Base-by-base conservation (phyloP, 805 yeast genomes). In the Metschnikowia lachancei region DNA sequence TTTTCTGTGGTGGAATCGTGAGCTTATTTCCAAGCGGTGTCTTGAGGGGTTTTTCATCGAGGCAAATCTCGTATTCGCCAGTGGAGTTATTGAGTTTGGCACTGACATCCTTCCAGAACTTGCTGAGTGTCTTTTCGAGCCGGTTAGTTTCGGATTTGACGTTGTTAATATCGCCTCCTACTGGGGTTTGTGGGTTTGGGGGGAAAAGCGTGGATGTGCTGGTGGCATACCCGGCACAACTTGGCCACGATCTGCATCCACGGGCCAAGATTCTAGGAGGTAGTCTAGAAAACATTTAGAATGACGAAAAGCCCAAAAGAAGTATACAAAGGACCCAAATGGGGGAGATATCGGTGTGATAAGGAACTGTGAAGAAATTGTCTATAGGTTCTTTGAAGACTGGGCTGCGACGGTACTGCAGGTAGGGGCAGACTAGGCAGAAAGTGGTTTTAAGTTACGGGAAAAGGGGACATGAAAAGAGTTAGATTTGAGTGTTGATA, bases 1-100 rank as follows among this genome's bases (percentile, higher is more conserved):
- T 69, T 58, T 84, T 83, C 7, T 67, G 51, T 20, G 62, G 59
- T 4, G 96, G 95, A 12, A 94, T 66, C 1, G 79, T 66, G 41
- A 94, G 65, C 19, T 78, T 75, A 62, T 82, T 75, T 2, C 97
- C 97, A 42, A 82, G 65, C 0, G 98, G 96, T 1, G 98, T 92
- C 61, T 82, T 83, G 49, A 94, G 69, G 0, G 96, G 79, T 63
- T 84, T 86, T 1, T 77, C 73, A 59, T 88, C 97, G 36, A 92
- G 70, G 51, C 81, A 81, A 20, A 92, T 72, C 36, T 77, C 78
- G 46, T 70, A 73, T 4, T 69, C 65, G 16, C 55, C 54, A 2
- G 64, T 61, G 1, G 62, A 59, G 0, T 61, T 57, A 45, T 64
- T 54, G 39, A 60, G 62, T 8, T 33, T 24, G n/a, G 78, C 65